Percentiles rank a stretch among this genome's conserved stretches.
These are phyloP conservation scores for Botryosphaeria dothidea DNA, from an alignment of 2,329 filamentous ascomycete species.

Conservation along the genomic window DNA sequence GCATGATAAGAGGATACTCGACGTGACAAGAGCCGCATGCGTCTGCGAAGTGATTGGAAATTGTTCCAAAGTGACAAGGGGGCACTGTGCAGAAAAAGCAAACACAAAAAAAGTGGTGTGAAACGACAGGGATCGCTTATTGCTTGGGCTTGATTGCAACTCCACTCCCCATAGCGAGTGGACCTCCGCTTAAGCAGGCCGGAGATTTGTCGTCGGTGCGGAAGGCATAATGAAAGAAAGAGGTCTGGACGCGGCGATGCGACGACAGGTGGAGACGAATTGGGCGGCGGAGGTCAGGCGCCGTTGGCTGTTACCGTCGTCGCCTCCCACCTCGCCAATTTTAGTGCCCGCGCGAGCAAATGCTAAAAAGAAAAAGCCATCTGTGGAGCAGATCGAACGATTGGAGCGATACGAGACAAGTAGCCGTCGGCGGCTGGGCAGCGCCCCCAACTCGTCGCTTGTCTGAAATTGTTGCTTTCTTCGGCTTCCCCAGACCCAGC, in stretches of 20 bases:
- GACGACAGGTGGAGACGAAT: neutral
- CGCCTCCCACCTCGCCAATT: neutral
- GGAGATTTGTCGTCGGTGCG: neutral
- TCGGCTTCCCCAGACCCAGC: constrained; percentile 14
- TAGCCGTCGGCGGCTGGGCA: neutral
- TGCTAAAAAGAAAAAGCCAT: neutral
- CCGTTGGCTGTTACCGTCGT: neutral
- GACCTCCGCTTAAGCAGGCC: neutral
- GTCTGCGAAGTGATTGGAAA: neutral
- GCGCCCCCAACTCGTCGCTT: neutral
- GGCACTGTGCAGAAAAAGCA: neutral
- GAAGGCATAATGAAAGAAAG: neutral
- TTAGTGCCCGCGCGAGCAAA: neutral
- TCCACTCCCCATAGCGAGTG: neutral
- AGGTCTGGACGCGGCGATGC: neutral
- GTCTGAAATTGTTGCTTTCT: neutral
- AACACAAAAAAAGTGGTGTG: neutral
- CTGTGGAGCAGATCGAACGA: neutral
- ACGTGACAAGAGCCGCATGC: constrained; percentile 4
- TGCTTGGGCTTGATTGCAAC: neutral
- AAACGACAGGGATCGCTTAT: neutral
- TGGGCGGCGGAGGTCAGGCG: neutral
- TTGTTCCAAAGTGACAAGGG: neutral
- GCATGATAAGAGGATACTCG: neutral
- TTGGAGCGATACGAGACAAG: constrained; percentile 4